Base-by-base conservation (phyloP, 2,329 filamentous ascomycete species). In the Fusarium domesticum region DNA sequence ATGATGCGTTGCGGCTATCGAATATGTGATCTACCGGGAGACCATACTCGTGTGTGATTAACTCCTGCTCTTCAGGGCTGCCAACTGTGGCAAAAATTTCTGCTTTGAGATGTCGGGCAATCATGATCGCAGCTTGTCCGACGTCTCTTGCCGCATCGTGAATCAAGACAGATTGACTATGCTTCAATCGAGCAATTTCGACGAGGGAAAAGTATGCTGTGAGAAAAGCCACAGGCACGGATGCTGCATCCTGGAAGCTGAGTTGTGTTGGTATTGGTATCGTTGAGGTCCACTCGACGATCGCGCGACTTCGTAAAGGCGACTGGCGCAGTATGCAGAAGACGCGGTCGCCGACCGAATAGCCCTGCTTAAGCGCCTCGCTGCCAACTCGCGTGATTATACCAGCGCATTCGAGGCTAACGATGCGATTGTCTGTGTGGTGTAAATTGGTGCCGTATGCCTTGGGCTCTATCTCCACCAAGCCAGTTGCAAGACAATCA, bases 21-120 rank as follows among this genome's bases (percentile, higher is more conserved):
- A 47, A 47, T 4, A 47, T 40, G 35, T 25, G 40, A 15, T 33
- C 28, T 16, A 10, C 12, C 5, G 33, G 37, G 25, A 47, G 23
- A 12, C 40, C 40, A 14, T 61, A 41, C 6, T 56, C 36, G n/a
- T 53, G 56, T 44, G 64, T 63, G 20, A 25, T 54, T 51, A 31
- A 31, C 2, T 42, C 33, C n/a, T 12, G 34, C 17, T 42, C 31
- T 23, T 31, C 39, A 14, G 55, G 30, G 5, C 50, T 52, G 6
- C 57, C 47, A 15, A 60, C 61, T 0, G 65, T 68, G 7, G 47
- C 54, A 37, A 57, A 67, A 6, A 69, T 46, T 19, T 60, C 50
- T 2, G 58, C 54, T 3, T 54, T 54, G 11, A 49, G 18, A 6
- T 42, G 34, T 18, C 50, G 32, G 12, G 54, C 53, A 1, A 67